Base-by-base conservation (phyloP, 371 early-diverging fungal species). In the Mortierella sp. region DNA sequence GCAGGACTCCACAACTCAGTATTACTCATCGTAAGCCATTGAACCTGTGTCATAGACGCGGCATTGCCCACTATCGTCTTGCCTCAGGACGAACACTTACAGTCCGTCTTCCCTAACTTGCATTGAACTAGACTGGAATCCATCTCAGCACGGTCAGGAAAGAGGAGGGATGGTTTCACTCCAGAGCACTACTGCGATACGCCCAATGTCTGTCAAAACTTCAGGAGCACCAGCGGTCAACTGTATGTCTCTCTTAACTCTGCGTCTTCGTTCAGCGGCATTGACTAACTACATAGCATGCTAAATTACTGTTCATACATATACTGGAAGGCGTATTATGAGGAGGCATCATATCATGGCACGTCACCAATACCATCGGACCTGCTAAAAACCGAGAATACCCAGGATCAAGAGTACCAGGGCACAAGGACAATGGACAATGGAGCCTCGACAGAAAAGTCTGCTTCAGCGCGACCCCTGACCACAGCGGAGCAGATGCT, bases 161-260 rank as follows among this genome's bases (percentile, higher is more conserved):
- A n/a, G 64, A 58, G 12, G 71, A 71, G 24, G n/a, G 54, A 11
- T 71, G 71, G 71, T 71, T 71, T n/a, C 43, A 59, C 21, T 37
- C 50, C 1, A 53, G 46, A 24, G 71, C 64, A 1, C 34, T 71
- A 9, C n/a, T 32, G 15, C 60, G 50, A 21, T 71, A 71, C 24
- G 71, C 71, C 4, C 60, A 55, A 26, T 64, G 71, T 41, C 51
- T 71, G 50, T 54, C 64, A 11, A 41, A 55, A 6, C 48, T 64
- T 9, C 37, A 60, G 34, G 60, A 71, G 24, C 60, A 71, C 32
- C 49, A 37, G 15, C 47, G 71, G 34, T 59, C 71, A 39, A 46
- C 37, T n/a, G 71, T 71, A 60, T 27, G 71, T 19, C n/a, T 26
- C 27, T 5, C 23, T 17, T 47, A 3, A 19, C 11, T 34, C 19